A percentile compares a stretch with the other conserved stretches of the same genome.
These are phyloP conservation scores for Neofusicoccum kwambonambiense DNA, from an alignment of 2,329 filamentous ascomycete genomes.

Conservation along the genomic window DNA sequence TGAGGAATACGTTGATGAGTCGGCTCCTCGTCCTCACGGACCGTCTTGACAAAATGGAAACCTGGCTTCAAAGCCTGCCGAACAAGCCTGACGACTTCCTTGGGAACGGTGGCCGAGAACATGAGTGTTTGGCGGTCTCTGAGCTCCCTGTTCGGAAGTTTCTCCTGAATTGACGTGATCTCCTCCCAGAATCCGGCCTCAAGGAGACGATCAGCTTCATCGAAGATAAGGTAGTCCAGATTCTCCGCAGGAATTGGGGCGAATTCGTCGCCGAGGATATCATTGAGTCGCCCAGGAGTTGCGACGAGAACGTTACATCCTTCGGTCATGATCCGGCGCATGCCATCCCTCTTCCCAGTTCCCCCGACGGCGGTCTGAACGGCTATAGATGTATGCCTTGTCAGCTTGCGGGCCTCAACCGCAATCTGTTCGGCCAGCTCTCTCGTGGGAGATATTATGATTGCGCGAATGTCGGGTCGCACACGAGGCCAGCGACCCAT, in stretches of 20 bases:
- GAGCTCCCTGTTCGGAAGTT: constrained; percentile 61
- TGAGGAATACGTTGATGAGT: constrained; percentile 87
- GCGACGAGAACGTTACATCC: constrained; percentile 89
- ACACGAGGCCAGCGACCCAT: constrained; percentile 37
- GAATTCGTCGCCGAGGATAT: constrained; percentile 68
- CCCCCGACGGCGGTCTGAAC: constrained; percentile 86
- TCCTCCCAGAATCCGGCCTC: constrained; percentile 56
- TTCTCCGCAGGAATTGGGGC: constrained; percentile 64
- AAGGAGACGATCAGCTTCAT: constrained; percentile 67
- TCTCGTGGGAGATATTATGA: constrained; percentile 63
- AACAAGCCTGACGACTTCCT: constrained; percentile 77
- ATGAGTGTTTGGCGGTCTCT: constrained; percentile 85
- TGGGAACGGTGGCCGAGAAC: constrained; percentile 90
- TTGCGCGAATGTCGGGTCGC: constrained; percentile 54
- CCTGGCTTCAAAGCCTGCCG: constrained; percentile 73
- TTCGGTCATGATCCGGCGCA: constrained; percentile 65
- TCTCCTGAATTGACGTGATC: constrained; percentile 47
- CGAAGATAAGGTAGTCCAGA: constrained; percentile 60
- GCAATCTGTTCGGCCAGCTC: constrained; percentile 66
- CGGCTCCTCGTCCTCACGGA: constrained; percentile 74
- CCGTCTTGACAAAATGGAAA: constrained; percentile 90
- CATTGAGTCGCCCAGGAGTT: constrained; percentile 83
- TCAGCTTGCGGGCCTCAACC: constrained; percentile 70
- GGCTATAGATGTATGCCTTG: constrained; percentile 63
- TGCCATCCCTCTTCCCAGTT: constrained; percentile 70